Evolutionary conservation across 169 alveolate genomes (phyloP).

Genomic region (Eimeria praecox): DNA sequence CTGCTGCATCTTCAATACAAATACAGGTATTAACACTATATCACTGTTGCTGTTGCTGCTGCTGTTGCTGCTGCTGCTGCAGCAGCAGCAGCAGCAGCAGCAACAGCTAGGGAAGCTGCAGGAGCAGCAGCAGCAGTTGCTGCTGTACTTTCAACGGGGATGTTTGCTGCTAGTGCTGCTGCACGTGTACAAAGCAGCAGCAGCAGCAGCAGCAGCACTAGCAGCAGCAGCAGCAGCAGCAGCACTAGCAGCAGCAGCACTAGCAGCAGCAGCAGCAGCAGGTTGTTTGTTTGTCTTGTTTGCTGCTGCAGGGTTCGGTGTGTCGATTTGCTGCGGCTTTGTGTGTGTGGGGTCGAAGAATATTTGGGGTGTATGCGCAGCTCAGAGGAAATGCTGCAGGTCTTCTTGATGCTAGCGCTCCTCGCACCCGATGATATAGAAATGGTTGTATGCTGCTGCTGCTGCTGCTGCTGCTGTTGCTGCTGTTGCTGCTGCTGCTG

Average conservation of each 20-base stretch:
- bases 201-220: not conserved
- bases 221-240: constrained; percentile 19
- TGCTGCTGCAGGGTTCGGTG: not conserved
- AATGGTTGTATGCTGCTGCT: not conserved
- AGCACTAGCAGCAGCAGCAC: not conserved
- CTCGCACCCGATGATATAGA: not conserved
- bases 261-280: constrained; percentile 22
- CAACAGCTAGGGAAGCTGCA: too few species aligned
- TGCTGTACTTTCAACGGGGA: too few species aligned
- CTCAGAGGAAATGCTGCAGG: not conserved
- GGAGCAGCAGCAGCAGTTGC: too few species aligned
- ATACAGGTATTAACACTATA: too few species aligned
- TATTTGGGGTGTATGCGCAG: constrained; percentile 13
- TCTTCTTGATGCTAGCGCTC: not conserved
- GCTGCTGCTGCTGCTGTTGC: constrained; percentile 19
- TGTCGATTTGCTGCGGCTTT: not conserved
- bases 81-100: too few species aligned
- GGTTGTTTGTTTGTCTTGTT: not conserved
- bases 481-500: constrained; percentile 3
- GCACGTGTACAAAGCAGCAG: too few species aligned
- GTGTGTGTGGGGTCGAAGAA: not conserved
- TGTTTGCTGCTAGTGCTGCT: too few species aligned
- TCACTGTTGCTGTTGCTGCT: too few species aligned
- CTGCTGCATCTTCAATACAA: constrained; percentile 17
- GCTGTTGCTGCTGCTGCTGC: too few species aligned